Base-by-base conservation (phyloP, 805 yeast genomes). In the Candida succiphila region DNA sequence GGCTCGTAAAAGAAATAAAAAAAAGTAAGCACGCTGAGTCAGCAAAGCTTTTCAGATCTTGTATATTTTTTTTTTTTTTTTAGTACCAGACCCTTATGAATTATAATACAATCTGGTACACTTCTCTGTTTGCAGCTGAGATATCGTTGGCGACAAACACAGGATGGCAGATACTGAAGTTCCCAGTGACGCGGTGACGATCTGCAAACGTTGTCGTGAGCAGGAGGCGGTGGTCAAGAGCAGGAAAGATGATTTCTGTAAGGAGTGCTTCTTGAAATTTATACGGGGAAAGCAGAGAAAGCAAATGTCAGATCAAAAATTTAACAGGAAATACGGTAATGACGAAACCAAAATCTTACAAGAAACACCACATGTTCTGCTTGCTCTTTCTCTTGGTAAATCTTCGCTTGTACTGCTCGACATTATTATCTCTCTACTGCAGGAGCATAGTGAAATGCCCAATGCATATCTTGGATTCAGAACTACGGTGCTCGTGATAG, bases 231-330 rank as follows among this genome's bases (percentile, higher is more conserved):
- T 58, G 4, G 50, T 74, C 3, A 44, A 61, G 1, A 65, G 84
- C 2, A 56, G 94, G 32, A 76, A 76, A 39, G 89, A 82, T 47
- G 49, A 59, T 14, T 79, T 79, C 37, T 83, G 94, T 56, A 55
- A 61, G 38, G 36, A 41, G 2, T 88, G 97, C 54, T 89, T 85
- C 45, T 49, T 69, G 16, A 67, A 76, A 38, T 88, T 85, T 50
- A 64, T 88, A 25, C 67, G 79, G 37, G 78, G 84, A 17, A 88
- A 88, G 52, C 87, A 84, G 54, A 65, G 95, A 40, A 82, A 80
- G 48, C 81, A 69, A 48, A 75, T 89, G 86, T 65, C 61, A 51
- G 72, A 68, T 41, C 87, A 82, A 12, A 72, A 66, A 35, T 87
- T 70, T 58, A 82, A 84, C 48, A 88, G 82, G 17, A 70, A 77